Percentiles rank a stretch among this genome's conserved stretches.
Conservation (phyloP, 257 asterid species). For the Solanum bulbocastanum region DNA sequence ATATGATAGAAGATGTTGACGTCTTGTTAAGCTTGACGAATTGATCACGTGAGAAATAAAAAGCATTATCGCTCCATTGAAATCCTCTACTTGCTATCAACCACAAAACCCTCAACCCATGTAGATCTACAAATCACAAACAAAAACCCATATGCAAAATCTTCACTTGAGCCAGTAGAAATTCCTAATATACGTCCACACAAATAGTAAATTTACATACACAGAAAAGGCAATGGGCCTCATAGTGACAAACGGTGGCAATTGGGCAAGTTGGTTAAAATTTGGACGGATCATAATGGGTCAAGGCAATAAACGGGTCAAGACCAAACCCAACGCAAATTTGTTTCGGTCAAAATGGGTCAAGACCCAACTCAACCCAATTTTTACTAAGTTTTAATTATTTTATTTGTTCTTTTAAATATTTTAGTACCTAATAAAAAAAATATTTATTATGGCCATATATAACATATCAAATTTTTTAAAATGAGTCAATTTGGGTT, state of each 20-base stretch:
- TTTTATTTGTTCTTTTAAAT: background rate
- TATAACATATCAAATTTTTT: background rate
- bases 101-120: background rate
- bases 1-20: background rate
- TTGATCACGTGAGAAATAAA: background rate
- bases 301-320: background rate
- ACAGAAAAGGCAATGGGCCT: background rate
- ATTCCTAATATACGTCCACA: background rate
- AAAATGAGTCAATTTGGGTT: background rate
- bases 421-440: background rate
- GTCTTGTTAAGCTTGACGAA: background rate
- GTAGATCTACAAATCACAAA: background rate
- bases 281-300: background rate
- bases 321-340: background rate
- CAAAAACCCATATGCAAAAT: background rate
- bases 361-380: background rate
- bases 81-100: background rate
- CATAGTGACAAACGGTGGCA: background rate
- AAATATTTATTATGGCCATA: background rate
- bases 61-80: background rate
- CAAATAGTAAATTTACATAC: background rate
- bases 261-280: background rate
- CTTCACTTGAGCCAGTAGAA: background rate
- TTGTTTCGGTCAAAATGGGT: background rate
- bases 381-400: background rate